Base-by-base conservation (phyloP, 2,329 filamentous ascomycete genomes). In the Verticillium nonalfalfae region DNA sequence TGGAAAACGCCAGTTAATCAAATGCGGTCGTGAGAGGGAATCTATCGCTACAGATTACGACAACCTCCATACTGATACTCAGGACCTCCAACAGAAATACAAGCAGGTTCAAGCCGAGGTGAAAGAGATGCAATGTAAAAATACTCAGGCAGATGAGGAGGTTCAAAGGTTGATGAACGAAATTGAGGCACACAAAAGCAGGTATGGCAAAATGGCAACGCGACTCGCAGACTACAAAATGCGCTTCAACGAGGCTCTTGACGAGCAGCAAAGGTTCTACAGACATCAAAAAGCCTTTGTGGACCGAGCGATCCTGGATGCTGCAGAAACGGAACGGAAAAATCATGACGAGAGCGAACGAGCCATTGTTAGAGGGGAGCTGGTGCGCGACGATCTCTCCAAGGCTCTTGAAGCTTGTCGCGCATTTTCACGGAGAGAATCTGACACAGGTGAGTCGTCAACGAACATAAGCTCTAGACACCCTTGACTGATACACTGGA, bases 181-280 rank as follows among this genome's bases (percentile, higher is more conserved):
- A 34, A 62, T 77, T 1, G 62, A 67, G 4, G 62, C 67, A 1
- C 68, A 74, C 1, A 69, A 69, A 4, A 63, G 67, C 1, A 66
- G 71, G 9, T 45, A 75, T 2, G 60, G 62, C 7, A 68, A 66
- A 21, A 62, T 78, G 1, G 67, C 75, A 57, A 73, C 74, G 10
- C 81, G 74, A 60, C 67, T 74, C 54, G 69, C 68, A 6, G 66
- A 66, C 1, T 76, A 73, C 62, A 75, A 70, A 59, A 65, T 67
- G 3, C 76, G 75, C 15, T 67, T 84, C n/a, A 80, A 82, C 60
- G 70, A 77, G 57, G 76, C 78, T 1, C 76, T 79, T 9, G 63
- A 66, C 1, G 80, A 84, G 61, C 81, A 84, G 34, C 78, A 82
- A 61, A 67, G 67, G 5, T 70, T 83, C 1, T 81, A 74, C 64